Evolutionary conservation across 331 rosid species (phyloP), one percentile per base, ranked within the genome.

Genomic region (Rhamnella rubrinervis): DNA sequence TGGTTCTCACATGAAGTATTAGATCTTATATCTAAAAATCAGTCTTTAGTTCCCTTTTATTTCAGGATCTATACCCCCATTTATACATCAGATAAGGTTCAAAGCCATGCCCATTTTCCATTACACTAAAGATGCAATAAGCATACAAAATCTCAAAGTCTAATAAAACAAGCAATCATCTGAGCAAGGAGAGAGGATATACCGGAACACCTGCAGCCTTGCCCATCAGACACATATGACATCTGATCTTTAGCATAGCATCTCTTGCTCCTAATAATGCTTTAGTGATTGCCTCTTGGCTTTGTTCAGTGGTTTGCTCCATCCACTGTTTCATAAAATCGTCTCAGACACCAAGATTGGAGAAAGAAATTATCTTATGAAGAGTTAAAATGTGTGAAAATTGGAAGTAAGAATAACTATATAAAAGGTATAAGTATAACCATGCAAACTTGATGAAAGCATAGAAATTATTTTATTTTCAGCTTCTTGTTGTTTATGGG

Each of bases 201-300:
- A 95, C n/a, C 70, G 98, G 98, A 81, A 95, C 95, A 63, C 95
- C 98, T 41, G 97, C 89, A 65, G 97, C 97, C 78, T 85, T 88
- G 2, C 98, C 98, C 97, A 91, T 87, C 55, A 50, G 79, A 76
- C 85, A 91, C 97, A 93, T 85, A 55, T 74, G 89, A 85, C 80
- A 62, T 82, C 97, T 84, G 80, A 91, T 87, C 77, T 76, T 80
- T 67, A 83, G 88, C 93, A 91, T 87, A 18, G 97, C 91, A 21
- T 89, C 92, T 86, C 84, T 91, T 57, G 97, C 95, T 74, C 88
- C 90, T 63, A 89, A 71, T 67, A 95, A 75, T 71, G 91, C 92
- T 82, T 87, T 83, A 67, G 80, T 57, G 53, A 91, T 81, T 63
- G 73, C 81, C 74, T 78, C 88, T 53, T 84, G 81, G 70, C 31